Conservation (phyloP, 2,329 filamentous ascomycete species). For the Alternaria sp. region DNA sequence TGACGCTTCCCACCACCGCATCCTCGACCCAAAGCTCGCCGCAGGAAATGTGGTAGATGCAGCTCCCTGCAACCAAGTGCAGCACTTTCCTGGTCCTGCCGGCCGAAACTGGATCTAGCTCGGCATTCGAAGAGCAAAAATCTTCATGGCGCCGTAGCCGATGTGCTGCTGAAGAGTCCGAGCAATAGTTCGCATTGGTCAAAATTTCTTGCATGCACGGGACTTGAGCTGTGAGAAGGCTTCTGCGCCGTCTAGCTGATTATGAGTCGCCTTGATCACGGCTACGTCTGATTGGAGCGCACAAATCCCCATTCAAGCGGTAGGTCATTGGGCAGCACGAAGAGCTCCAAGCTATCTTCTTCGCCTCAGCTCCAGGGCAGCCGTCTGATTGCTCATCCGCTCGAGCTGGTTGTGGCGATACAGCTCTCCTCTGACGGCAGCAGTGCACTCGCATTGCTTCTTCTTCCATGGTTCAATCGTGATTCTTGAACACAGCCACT, state of each 20-base stretch:
- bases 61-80: conserved; percentile 10
- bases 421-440: conserved; percentile 11
- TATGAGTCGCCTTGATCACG: conserved; percentile 14
- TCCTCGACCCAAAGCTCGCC: background rate
- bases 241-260: conserved; percentile 15
- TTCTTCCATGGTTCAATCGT: conserved; percentile 8
- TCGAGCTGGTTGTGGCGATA: conserved; percentile 20
- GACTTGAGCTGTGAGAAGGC: conserved; percentile 14
- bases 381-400: conserved; percentile 18
- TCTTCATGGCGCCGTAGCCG: conserved; percentile 19
- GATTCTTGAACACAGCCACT: conserved; percentile 10
- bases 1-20: background rate
- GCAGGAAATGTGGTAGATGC: conserved; percentile 5
- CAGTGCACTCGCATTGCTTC: conserved; percentile 8
- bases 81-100: conserved; percentile 9
- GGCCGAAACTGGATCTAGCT: conserved; percentile 17
- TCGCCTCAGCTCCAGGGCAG: conserved; percentile 19
- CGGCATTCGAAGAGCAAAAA: conserved; percentile 15
- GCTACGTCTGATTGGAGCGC: conserved; percentile 21
- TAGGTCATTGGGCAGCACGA: conserved; percentile 23
- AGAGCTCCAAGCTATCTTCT: conserved; percentile 19
- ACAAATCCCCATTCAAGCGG: conserved; percentile 9
- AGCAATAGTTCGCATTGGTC: conserved; percentile 13
- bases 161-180: conserved; percentile 8
- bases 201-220: conserved; percentile 14